A percentile compares a stretch with the other conserved stretches of the same genome.
phyloP scores from a whole-genome alignment of 1,139 yeast species.

The Saccharomyces pastorianus region DNA sequence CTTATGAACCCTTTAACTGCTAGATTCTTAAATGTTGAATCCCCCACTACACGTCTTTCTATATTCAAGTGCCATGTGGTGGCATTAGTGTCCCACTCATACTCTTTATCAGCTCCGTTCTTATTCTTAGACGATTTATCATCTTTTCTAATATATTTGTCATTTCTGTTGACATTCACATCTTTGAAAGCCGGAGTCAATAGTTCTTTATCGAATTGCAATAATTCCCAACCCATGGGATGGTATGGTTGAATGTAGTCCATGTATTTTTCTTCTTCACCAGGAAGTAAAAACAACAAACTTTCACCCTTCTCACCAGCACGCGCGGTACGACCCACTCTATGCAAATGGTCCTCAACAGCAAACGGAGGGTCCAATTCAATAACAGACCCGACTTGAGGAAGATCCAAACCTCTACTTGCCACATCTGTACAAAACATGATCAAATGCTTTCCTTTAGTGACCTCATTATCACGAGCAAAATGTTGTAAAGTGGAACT shows the following conservation, averaged over 20 bases:
- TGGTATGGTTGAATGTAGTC: constrained; percentile 53
- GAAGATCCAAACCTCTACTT: constrained; percentile 63
- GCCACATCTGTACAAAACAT: constrained; percentile 80
- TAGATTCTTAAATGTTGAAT: constrained; percentile 46
- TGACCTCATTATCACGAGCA: constrained; percentile 34
- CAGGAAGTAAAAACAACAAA: constrained; percentile 72
- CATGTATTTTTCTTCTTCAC: constrained; percentile 76
- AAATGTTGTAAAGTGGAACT: constrained; percentile 67
- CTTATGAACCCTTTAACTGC: constrained; percentile 79
- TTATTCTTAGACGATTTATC: constrained; percentile 18
- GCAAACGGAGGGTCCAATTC: constrained; percentile 67
- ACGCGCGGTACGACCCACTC: constrained; percentile 71
- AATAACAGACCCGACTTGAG: constrained; percentile 54
- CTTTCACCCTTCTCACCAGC: constrained; percentile 63
- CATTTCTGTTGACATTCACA: constrained; percentile 33
- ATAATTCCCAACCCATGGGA: constrained; percentile 48
- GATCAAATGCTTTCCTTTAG: constrained; percentile 46
- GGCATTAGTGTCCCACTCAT: constrained; percentile 84
- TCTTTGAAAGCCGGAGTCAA: constrained; percentile 56
- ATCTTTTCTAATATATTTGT: constrained; percentile 10
- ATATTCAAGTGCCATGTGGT: constrained; percentile 91
- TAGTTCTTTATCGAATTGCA: constrained; percentile 45
- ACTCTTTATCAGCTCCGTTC: constrained; percentile 27
- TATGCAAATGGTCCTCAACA: constrained; percentile 62
- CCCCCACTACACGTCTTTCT: constrained; percentile 80